Conservation (phyloP, 2,329 filamentous ascomycete genomes). For the Neofusicoccum sp. region DNA sequence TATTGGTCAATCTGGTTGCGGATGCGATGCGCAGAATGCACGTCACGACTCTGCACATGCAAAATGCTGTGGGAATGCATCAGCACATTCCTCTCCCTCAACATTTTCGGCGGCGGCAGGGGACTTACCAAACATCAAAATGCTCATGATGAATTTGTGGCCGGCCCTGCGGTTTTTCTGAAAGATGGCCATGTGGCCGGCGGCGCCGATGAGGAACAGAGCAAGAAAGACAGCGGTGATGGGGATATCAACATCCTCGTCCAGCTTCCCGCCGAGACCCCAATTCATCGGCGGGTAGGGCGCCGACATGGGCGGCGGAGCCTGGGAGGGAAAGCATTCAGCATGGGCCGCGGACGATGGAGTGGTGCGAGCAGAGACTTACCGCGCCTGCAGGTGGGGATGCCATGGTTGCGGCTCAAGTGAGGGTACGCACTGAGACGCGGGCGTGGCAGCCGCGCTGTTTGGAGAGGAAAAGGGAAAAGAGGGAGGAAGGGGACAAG, state of each 20-base stretch:
- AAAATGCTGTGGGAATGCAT: conserved; percentile 36
- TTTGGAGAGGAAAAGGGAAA: background rate
- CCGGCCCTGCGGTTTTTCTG: conserved; percentile 36
- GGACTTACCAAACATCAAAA: conserved; percentile 39
- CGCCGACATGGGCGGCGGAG: background rate
- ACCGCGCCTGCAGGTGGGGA: conserved; percentile 2
- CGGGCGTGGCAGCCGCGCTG: background rate
- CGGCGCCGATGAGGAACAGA: conserved; percentile 42
- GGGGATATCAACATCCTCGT: conserved; percentile 40
- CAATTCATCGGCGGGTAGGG: conserved; percentile 34
- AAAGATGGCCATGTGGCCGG: conserved; percentile 43
- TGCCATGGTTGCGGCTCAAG: conserved; percentile 6
- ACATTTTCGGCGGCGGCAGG: background rate
- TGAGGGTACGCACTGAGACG: background rate
- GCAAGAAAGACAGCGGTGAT: conserved; percentile 41
- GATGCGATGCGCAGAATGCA: conserved; percentile 37
- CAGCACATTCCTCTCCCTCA: background rate
- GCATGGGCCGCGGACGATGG: too few relatives aligned
- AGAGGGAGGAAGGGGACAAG: too few relatives aligned
- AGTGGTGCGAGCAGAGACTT: background rate
- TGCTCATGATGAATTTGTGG: conserved; percentile 44
- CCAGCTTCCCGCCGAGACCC: conserved; percentile 38
- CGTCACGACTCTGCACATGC: conserved; percentile 43
- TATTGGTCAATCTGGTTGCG: conserved; percentile 36
- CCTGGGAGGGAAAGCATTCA: background rate